Evolutionary conservation across 1,284 basidiomycete species (phyloP).

Genomic region (Trametes pubescens): DNA sequence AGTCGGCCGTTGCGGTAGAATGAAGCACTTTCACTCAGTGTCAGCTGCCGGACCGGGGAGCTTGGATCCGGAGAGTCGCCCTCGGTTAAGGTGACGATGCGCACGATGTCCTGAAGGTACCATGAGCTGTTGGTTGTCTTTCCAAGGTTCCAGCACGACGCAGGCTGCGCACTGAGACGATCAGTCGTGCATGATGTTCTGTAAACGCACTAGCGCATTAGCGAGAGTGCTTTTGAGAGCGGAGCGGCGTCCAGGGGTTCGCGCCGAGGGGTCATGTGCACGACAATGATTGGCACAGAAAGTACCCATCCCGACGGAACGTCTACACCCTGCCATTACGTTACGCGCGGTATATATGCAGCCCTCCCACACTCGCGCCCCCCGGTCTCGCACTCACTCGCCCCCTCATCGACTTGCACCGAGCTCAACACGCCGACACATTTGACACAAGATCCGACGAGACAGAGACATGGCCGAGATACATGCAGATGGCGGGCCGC

Average conservation of each 20-base stretch:
- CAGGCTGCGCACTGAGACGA: not conserved
- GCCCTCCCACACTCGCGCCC: not conserved
- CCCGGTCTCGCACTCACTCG: not conserved
- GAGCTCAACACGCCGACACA: not conserved
- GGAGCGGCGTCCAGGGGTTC: not conserved
- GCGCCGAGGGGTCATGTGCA: conserved; percentile 1
- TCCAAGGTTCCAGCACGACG: not conserved
- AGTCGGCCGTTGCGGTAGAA: too few relatives aligned
- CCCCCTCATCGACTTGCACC: not conserved
- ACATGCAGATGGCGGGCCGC: conserved; percentile 46
- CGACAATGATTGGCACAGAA: not conserved
- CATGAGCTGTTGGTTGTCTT: not conserved
- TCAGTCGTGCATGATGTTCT: conserved; percentile 8
- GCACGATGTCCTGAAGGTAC: not conserved
- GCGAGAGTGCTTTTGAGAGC: not conserved
- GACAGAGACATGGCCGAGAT: conserved; percentile 48
- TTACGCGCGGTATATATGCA: conserved; percentile 2
- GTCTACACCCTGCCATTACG: conserved; percentile 1
- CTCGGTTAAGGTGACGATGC: not conserved
- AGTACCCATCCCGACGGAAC: not conserved
- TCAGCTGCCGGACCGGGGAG: too few relatives aligned
- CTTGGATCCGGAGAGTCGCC: too few relatives aligned
- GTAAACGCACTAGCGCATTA: not conserved
- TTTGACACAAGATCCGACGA: not conserved
- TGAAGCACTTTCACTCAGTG: too few relatives aligned